Conservation (phyloP, 352 stramenopile species). For the Pythium apleroticum region DNA sequence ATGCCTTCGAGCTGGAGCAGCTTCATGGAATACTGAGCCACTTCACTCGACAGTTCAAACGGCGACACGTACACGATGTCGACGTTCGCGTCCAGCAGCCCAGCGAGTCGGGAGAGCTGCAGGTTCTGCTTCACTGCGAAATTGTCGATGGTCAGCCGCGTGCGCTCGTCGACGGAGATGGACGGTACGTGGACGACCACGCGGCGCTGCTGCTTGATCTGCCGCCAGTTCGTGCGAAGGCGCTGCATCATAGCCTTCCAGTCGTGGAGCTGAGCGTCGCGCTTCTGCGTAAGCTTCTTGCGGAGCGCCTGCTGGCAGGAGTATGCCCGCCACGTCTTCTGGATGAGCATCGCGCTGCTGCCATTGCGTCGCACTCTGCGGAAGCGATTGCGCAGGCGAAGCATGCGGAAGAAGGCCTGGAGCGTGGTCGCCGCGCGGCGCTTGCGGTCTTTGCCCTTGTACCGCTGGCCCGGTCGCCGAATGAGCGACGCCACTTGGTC, state of each 20-base stretch:
- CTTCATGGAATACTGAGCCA: slow-evolving; percentile 84
- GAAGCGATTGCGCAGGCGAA: slow-evolving; percentile 44
- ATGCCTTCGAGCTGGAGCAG: slow-evolving; percentile 81
- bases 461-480: slow-evolving; percentile 69
- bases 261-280: slow-evolving; percentile 34
- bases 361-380: slow-evolving; percentile 37
- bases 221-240: slow-evolving; percentile 52
- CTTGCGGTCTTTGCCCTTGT: slow-evolving; percentile 71
- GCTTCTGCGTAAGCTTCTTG: slow-evolving; percentile 35
- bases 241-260: slow-evolving; percentile 53
- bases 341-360: slow-evolving; percentile 54
- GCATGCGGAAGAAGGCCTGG: slow-evolving; percentile 74
- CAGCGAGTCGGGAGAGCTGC: slow-evolving; percentile 75
- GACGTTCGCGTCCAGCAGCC: slow-evolving; percentile 66
- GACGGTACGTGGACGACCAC: slow-evolving; percentile 85
- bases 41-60: slow-evolving; percentile 73
- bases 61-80: slow-evolving; percentile 89
- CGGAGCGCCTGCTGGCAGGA: slow-evolving; percentile 43
- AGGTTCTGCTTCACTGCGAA: slow-evolving; percentile 81
- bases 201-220: slow-evolving; percentile 47
- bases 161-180: slow-evolving; percentile 68
- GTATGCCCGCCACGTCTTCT: slow-evolving; percentile 60
- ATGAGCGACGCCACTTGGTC: slow-evolving; percentile 78
- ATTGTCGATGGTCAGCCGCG: slow-evolving; percentile 63
- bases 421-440: slow-evolving; percentile 65